A percentile compares a stretch with the other conserved stretches of the same genome.
Evolutionary conservation across 2,329 filamentous ascomycete species (phyloP).

Genomic region (Fusarium buharicum): DNA sequence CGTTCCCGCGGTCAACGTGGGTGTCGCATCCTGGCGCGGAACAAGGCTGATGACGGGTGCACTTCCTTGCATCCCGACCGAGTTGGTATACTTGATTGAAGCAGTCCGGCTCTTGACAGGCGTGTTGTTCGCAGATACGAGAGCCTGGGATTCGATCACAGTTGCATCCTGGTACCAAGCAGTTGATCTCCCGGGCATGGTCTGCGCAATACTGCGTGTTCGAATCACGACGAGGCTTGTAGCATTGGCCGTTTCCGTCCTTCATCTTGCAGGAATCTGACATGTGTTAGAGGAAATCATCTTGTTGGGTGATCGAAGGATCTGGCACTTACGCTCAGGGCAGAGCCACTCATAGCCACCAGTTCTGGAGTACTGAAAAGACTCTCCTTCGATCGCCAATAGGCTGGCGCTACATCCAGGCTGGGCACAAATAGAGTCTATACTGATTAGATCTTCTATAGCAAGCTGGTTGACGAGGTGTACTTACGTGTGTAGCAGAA

Average conservation of each 20-base stretch:
- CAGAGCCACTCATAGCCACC: constrained; percentile 5
- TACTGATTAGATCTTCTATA: neutral
- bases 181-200: constrained; percentile 11
- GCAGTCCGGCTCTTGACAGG: constrained; percentile 11
- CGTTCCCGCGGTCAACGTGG: neutral
- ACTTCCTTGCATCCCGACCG: neutral
- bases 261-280: constrained; percentile 16
- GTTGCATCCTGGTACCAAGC: neutral
- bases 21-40: constrained; percentile 9
- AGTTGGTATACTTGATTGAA: neutral
- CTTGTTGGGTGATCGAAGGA: accelerated
- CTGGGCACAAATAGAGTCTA: constrained; percentile 11
- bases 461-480: accelerated
- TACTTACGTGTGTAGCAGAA: constrained; percentile 8
- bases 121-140: constrained; percentile 15
- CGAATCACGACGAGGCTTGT: neutral
- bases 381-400: neutral
- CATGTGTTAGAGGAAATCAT: neutral
- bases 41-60: constrained; percentile 31
- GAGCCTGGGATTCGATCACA: constrained; percentile 2
- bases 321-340: constrained; percentile 4
- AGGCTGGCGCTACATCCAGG: neutral
- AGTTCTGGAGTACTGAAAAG: constrained; percentile 1
- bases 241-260: constrained; percentile 8
- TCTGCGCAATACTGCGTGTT: constrained; percentile 10